These are phyloP conservation scores for Penicillium expansum DNA, from an alignment of 2,329 filamentous ascomycete genomes.

Conservation along the genomic window DNA sequence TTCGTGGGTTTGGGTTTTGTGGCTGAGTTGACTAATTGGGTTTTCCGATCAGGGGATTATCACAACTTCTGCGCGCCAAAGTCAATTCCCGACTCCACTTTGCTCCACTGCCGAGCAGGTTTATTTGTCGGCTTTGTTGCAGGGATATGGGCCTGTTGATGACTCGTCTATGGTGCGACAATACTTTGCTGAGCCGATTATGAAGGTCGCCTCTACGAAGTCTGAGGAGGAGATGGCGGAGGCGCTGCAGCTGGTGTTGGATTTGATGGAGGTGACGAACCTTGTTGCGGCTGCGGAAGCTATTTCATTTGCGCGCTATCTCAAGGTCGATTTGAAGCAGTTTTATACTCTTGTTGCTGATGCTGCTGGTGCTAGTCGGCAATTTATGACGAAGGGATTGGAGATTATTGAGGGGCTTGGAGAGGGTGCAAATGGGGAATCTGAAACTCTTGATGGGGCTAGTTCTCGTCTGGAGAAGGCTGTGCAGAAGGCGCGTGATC, in stretches of 20 bases:
- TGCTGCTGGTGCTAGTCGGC: conserved; percentile 47
- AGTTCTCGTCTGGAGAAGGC: conserved; percentile 40
- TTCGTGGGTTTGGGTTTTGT: background rate
- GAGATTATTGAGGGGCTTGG: conserved; percentile 38
- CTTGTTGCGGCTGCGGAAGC: conserved; percentile 51
- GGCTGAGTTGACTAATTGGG: background rate
- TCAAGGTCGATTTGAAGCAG: conserved; percentile 45
- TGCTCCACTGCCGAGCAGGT: conserved; percentile 63
- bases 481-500: conserved; percentile 43
- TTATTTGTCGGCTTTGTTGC: conserved; percentile 59
- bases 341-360: conserved; percentile 49
- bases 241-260: conserved; percentile 42
- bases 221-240: conserved; percentile 33
- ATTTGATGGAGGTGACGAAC: conserved; percentile 48
- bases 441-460: conserved; percentile 39
- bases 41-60: conserved; percentile 55
- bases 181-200: conserved; percentile 46
- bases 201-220: conserved; percentile 35
- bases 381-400: conserved; percentile 42
- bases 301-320: conserved; percentile 47
- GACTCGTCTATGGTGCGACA: conserved; percentile 57
- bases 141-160: conserved; percentile 56
- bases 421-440: conserved; percentile 25
- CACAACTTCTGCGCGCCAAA: conserved; percentile 60
- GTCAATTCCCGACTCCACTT: conserved; percentile 60